Conservation (phyloP, 306 rosid species). For the Erythrophleum fordii region DNA sequence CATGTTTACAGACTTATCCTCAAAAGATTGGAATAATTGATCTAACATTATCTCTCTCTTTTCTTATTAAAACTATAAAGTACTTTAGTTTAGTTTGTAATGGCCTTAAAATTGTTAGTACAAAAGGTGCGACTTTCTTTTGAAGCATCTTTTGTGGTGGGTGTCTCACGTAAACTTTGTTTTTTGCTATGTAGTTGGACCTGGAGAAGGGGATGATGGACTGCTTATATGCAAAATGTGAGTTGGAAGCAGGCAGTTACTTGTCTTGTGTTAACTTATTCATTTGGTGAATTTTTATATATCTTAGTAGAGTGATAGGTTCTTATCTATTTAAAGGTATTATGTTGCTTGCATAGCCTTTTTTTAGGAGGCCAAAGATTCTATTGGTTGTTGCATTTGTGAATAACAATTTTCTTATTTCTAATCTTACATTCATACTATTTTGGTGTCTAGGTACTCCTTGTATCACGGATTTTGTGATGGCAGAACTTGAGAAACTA, state of each 20-base stretch:
- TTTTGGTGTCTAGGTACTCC: slow-evolving; percentile 73
- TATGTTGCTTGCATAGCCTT: slow-evolving; percentile 3
- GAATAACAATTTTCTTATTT: not conserved
- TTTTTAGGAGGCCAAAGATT: not conserved
- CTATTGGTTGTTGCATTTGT: not conserved
- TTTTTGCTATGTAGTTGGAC: slow-evolving; percentile 64
- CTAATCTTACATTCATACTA: not conserved
- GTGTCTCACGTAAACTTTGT: slow-evolving; percentile 26
- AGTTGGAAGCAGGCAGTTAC: slow-evolving; percentile 42
- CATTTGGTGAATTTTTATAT: not conserved
- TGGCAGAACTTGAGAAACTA: slow-evolving; percentile 91
- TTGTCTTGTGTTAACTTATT: not conserved
- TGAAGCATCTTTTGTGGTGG: not conserved
- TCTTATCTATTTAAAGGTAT: not conserved
- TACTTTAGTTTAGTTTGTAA: not conserved
- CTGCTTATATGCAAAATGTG: slow-evolving; percentile 93
- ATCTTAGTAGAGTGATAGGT: slow-evolving; percentile 3
- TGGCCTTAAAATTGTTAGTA: not conserved
- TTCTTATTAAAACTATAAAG: not conserved
- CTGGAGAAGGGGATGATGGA: slow-evolving; percentile 96
- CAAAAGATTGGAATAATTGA: not conserved
- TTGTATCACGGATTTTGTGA: slow-evolving; percentile 93
- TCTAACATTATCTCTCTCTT: not conserved
- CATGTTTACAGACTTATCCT: not conserved
- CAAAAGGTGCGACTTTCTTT: not conserved